A percentile compares a stretch with the other conserved stretches of the same genome.
Evolutionary conservation across 2,329 filamentous ascomycete genomes (phyloP).

Genomic region (Colletotrichum sansevieriae): DNA sequence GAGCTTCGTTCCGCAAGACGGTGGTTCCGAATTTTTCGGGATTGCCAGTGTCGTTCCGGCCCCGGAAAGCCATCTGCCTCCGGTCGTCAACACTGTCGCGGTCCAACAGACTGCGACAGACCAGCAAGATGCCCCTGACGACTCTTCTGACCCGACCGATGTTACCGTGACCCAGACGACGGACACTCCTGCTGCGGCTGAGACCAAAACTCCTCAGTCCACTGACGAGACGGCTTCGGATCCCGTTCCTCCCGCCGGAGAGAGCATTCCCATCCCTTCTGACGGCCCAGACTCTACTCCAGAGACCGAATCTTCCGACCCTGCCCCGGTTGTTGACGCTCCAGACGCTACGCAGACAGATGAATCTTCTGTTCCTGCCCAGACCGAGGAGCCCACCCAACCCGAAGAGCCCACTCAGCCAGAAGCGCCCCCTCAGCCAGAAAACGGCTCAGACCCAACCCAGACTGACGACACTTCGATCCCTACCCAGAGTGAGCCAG

Average conservation of each 20-base stretch:
- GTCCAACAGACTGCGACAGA: no score
- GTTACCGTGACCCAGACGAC: no score
- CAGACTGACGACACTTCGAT: no score
- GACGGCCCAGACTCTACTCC: neutral
- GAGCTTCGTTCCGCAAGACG: constrained; percentile 3
- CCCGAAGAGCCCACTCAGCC: no score
- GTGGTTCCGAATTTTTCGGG: neutral
- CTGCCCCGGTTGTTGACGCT: neutral
- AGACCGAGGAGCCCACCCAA: no score
- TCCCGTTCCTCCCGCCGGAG: constrained; percentile 10
- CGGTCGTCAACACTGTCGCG: neutral
- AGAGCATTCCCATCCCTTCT: neutral
- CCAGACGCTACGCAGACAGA: neutral
- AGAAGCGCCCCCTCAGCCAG: no score
- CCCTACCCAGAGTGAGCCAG: no score
- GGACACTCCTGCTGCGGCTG: neutral
- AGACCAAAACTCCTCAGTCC: neutral
- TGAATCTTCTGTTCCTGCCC: neutral
- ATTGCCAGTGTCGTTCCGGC: neutral
- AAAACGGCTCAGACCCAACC: no score
- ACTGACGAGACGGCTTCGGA: neutral
- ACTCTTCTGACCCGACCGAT: neutral
- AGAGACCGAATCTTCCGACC: neutral
- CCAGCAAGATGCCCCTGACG: no score
- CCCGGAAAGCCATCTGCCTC: neutral